phyloP scores from a whole-genome alignment of 805 yeast genomes.

The Lipomyces kockii region DNA sequence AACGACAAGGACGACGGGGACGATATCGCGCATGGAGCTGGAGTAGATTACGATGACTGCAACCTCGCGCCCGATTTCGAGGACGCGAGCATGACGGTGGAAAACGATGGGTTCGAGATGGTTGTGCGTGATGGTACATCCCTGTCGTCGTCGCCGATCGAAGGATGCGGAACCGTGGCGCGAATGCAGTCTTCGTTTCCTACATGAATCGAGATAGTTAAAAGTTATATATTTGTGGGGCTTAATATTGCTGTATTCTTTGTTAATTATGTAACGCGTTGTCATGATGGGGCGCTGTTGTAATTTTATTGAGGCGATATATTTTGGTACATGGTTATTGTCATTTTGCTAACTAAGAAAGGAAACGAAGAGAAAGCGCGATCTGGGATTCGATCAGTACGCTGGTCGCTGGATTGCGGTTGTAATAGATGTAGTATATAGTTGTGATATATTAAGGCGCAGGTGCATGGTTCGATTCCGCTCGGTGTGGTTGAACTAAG shows the following conservation, averaged over 20 bases:
- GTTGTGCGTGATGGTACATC: background rate
- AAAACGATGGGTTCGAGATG: slow-evolving; percentile 1
- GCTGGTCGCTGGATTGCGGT: background rate
- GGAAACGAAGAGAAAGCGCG: background rate
- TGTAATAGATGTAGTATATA: background rate
- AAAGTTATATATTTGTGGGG: background rate
- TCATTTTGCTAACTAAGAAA: background rate
- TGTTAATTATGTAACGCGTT: background rate
- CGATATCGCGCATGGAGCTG: background rate
- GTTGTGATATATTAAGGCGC: background rate
- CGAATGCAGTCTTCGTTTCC: background rate
- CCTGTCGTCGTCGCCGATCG: background rate
- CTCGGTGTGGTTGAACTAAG: no score
- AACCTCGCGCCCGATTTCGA: background rate
- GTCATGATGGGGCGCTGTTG: background rate
- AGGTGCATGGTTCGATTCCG: no score
- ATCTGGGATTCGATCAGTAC: background rate
- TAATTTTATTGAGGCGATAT: background rate
- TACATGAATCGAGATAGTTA: background rate
- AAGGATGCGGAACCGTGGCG: background rate
- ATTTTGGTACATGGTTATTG: background rate
- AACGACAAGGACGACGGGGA: background rate
- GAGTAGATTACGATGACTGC: background rate
- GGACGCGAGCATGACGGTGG: background rate
- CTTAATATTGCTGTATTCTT: background rate